Evolutionary conservation across 495 filamentous ascomycete species (phyloP), one percentile per base, ranked within the genome.

Genomic region (Annulohypoxylon maeteangense): DNA sequence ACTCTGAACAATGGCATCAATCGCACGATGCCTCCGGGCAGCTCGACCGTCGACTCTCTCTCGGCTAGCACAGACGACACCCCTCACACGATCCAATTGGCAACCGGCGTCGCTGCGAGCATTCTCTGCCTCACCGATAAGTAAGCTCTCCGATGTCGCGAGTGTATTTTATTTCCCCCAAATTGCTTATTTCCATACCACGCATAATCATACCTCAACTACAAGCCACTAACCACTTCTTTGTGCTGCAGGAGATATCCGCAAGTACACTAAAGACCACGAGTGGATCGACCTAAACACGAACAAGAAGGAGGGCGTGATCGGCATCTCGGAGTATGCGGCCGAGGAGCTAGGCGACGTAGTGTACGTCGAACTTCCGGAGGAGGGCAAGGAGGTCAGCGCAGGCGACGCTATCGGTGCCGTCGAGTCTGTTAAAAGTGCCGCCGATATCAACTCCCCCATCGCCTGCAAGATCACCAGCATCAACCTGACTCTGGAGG

Each of bases 351-450:
- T 99, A 63, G 95, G 95, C 72, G 95, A 99, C 79, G 93, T 98
- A 59, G 94, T 99, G 77, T 99, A 89, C 84, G 93, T 98, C 70
- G 95, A 99, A 87, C 91, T 98, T 42, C 94, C 94, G 36, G 81
- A 86, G 57, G 80, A 80, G 47, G 89, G 86, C 62, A 81, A 87
- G 65, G 85, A 88, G 70, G 85, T 96, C 38, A 70, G 74, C 29
- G 87, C 86, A 31, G 93, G 93, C 69, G 93, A 97, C 76, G 81
- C 91, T 63, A 90, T 97, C 70, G 95, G 95, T 60, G 94, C 95
- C 48, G 94, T 99, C 67, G 95, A 99, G 86, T 97, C 93, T 8
- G 95, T 99, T 78, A 99, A 99, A 87, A 94, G 92, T 45, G 95
- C 96, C 16, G 95, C 93, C 67, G 95, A 99, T 79, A 97, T 99